Evolutionary conservation across 2,329 filamentous ascomycete genomes (phyloP), one percentile per base, ranked within the genome.

Genomic region (Fonsecaea monophora): DNA sequence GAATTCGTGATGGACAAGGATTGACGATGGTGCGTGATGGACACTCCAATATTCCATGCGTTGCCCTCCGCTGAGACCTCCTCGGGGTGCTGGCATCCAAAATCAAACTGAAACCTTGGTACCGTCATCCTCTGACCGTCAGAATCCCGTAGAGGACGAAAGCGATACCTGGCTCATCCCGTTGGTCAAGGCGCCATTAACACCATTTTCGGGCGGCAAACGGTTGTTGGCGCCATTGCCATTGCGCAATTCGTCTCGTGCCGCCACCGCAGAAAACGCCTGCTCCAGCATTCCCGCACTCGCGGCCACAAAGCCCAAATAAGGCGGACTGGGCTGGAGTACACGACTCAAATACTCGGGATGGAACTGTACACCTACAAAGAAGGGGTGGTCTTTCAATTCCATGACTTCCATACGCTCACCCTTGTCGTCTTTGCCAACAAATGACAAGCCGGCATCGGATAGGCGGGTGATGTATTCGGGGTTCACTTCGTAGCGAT

Each of bases 401-500:
- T 96, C 92, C 40, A 96, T 81, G 58, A 93, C 86, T 80, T 96
- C 92, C 89, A 95, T 92, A 37, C 92, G 86, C 72, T 90, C 86
- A 53, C 90, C 91, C 67, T 85, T 88, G 65, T 91, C 88, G 74
- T 96, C 92, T 78, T 92, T 93, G 70, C 90, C 91, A 66, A 94
- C 85, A 75, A 96, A 94, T 50, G 84, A 81, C 37, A 97, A 82
- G 0, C 92, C 93, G 4, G 84, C 87, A 54, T 85, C 80, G 70
- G 92, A 85, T 3, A 97, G 83, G 37, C 80, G 80, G 3, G 90
- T 87, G 60, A 96, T 87, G 74, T 90, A 89, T 10, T 87, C 85
- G 0, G 93, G 92, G 80, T 96, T 96, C 71, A 96, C 91, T 81
- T 97, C 93, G 77, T 96, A 97, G 42, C 92, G 87, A 79, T 97